phyloP scores from a whole-genome alignment of 108 stramenopile genomes.

The Poteriospumella lacustris region DNA sequence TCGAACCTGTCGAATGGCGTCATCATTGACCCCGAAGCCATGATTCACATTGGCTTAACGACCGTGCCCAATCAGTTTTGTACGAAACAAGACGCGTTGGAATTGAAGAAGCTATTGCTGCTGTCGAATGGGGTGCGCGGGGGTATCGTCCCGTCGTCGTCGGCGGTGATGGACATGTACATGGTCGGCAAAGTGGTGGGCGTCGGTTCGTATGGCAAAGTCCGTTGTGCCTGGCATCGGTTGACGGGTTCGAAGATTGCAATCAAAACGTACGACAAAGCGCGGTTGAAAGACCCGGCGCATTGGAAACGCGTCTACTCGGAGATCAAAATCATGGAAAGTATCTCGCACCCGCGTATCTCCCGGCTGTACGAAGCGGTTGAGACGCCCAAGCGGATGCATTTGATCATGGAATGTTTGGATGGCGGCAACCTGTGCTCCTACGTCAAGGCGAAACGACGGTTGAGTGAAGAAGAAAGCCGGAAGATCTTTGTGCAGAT shows the following conservation, averaged over 20 bases:
- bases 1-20: neutral
- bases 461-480: constrained; percentile 51
- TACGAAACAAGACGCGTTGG: constrained; percentile 10
- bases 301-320: constrained; percentile 60
- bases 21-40: neutral
- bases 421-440: constrained; percentile 59
- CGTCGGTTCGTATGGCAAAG: constrained; percentile 21
- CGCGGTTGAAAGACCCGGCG: constrained; percentile 55
- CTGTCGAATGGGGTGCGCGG: neutral
- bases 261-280: constrained; percentile 61
- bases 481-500: constrained; percentile 46
- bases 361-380: constrained; percentile 39
- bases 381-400: constrained; percentile 49
- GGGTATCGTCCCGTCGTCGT: constrained; percentile 4
- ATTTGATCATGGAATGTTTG: constrained; percentile 56
- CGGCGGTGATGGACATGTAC: constrained; percentile 30
- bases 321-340: constrained; percentile 56
- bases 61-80: constrained; percentile 31
- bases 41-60: neutral
- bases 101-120: neutral
- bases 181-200: constrained; percentile 30
- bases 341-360: constrained; percentile 48
- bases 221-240: constrained; percentile 56
- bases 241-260: constrained; percentile 57
- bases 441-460: constrained; percentile 54